These are phyloP conservation scores for Fusarium brevicatenulatum DNA, from an alignment of 2,329 filamentous ascomycete genomes.

Conservation along the genomic window DNA sequence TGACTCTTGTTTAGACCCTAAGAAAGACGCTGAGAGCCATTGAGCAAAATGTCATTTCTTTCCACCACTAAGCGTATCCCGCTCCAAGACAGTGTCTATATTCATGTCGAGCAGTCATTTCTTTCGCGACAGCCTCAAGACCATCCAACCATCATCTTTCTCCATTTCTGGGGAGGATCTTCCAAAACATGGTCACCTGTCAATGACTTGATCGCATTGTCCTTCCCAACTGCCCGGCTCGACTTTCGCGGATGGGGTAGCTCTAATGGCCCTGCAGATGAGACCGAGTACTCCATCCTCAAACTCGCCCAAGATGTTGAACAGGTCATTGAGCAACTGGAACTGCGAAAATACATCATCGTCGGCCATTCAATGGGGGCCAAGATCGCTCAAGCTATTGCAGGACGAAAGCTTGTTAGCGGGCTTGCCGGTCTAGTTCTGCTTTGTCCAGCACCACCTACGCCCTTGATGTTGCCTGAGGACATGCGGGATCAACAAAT, in stretches of 20 bases:
- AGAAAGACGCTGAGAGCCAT: too few species aligned
- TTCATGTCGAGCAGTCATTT: neutral
- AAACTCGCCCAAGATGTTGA: neutral
- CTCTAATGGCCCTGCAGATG: neutral
- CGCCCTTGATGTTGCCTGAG: fast-evolving
- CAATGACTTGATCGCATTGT: fast-evolving
- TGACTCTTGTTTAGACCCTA: too few species aligned
- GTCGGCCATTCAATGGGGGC: neutral
- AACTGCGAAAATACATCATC: neutral
- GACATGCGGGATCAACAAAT: neutral
- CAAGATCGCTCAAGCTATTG: neutral
- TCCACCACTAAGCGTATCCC: neutral
- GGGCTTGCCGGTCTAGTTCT: neutral
- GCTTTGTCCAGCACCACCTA: neutral
- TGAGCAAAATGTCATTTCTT: neutral
- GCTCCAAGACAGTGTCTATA: fast-evolving
- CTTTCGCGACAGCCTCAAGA: fast-evolving
- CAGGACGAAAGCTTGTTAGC: fast-evolving
- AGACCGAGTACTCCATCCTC: neutral
- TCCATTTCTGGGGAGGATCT: neutral
- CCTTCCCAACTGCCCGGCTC: neutral
- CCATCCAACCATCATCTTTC: fast-evolving
- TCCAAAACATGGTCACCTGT: neutral
- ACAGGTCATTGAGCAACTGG: fast-evolving
- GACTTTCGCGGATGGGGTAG: neutral